phyloP scores from a whole-genome alignment of 768 basidiomycete genomes.

The Tylopilus vinaceipallidus region DNA sequence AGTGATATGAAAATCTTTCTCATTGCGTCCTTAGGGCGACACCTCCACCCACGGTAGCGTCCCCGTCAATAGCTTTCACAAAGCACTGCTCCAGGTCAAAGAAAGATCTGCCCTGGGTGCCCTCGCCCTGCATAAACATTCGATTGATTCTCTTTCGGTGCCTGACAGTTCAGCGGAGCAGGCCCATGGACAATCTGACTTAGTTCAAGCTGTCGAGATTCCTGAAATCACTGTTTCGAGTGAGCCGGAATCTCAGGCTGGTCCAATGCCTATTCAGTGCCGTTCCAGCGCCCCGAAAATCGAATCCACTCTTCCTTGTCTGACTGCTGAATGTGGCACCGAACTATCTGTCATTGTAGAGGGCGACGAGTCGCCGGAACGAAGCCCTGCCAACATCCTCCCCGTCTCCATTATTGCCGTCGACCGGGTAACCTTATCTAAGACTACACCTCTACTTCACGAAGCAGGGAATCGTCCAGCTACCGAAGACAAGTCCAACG shows the following conservation, averaged over 20 bases:
- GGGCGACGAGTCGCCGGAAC: constrained; percentile 60
- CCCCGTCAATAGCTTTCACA: constrained; percentile 47
- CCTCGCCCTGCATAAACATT: not conserved
- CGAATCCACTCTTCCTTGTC: constrained; percentile 3
- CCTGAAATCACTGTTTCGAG: constrained; percentile 5
- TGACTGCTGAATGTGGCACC: constrained; percentile 32
- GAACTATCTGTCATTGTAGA: constrained; percentile 71
- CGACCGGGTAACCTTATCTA: not conserved
- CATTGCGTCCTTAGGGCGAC: constrained; percentile 33
- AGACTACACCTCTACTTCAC: not conserved
- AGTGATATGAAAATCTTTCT: constrained; percentile 2
- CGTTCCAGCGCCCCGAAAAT: not conserved
- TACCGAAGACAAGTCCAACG: not conserved
- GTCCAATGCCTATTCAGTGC: not conserved
- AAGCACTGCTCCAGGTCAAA: constrained; percentile 40
- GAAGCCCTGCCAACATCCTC: constrained; percentile 13
- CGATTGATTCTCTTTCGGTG: not conserved
- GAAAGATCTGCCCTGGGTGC: constrained; percentile 12
- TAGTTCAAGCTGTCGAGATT: constrained; percentile 5
- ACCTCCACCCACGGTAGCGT: constrained; percentile 38
- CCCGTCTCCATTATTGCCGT: constrained; percentile 1
- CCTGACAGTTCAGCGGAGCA: not conserved
- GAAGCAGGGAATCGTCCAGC: not conserved
- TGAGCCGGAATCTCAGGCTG: constrained; percentile 3
- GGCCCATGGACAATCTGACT: not conserved